Percentiles rank a stretch among this genome's conserved stretches.
Conservation (phyloP, 345 rosid genomes). For the Eucalyptus polyanthemos region DNA sequence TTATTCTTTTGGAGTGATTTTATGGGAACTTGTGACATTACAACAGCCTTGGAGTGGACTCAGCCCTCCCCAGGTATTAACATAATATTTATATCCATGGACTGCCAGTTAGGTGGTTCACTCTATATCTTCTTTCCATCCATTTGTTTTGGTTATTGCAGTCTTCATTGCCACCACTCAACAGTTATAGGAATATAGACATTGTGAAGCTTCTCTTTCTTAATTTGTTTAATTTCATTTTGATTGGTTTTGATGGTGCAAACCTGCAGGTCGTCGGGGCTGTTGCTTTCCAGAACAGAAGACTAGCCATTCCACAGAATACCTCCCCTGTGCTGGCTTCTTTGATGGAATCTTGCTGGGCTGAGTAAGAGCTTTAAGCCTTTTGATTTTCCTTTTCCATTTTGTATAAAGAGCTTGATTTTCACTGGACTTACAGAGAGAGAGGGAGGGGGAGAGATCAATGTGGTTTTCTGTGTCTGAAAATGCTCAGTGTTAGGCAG, state of each 20-base stretch:
- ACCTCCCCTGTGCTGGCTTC: constrained; percentile 69
- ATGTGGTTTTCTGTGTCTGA: neutral
- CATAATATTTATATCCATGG: neutral
- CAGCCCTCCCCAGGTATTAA: constrained; percentile 79
- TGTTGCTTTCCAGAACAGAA: constrained; percentile 96
- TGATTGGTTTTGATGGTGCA: neutral
- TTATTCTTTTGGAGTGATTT: constrained; percentile 81
- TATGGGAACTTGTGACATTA: constrained; percentile 88
- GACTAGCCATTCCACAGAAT: constrained; percentile 62
- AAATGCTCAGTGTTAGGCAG: neutral
- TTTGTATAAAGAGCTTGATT: neutral
- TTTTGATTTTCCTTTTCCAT: neutral
- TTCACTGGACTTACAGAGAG: neutral
- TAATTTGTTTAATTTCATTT: neutral
- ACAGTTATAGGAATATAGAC: neutral
- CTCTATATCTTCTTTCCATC: neutral
- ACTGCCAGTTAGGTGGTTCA: neutral
- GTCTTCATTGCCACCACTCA: neutral
- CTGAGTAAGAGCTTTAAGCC: constrained; percentile 37
- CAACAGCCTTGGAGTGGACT: constrained; percentile 97
- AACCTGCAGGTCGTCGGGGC: constrained; percentile 84
- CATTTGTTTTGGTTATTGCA: neutral
- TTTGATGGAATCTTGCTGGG: constrained; percentile 97
- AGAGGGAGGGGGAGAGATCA: neutral
- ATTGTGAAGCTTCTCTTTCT: neutral